A percentile compares a stretch with the other conserved stretches of the same genome.
These are phyloP conservation scores for Cryomyces minteri DNA, from an alignment of 495 filamentous ascomycete species.

Conservation along the genomic window DNA sequence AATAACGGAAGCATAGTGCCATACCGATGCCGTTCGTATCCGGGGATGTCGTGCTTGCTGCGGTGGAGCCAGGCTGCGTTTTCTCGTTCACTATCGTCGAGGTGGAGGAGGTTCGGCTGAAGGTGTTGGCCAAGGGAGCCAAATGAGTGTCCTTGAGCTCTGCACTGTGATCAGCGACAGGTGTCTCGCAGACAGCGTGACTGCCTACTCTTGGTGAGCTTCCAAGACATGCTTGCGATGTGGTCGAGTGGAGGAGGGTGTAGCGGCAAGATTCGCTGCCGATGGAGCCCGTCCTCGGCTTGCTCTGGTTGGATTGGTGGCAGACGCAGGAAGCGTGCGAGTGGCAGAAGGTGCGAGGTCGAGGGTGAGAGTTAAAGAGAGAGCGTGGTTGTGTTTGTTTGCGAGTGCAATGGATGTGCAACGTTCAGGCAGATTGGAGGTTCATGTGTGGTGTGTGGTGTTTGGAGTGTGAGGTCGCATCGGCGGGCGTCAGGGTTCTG, in stretches of 20 bases:
- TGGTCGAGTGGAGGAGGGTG: background rate
- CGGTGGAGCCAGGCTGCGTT: conserved; percentile 34
- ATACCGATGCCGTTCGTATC: conserved; percentile 59
- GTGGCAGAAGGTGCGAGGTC: too few relatives aligned
- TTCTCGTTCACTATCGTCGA: conserved; percentile 65
- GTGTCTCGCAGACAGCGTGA: background rate
- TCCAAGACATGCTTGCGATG: conserved; percentile 63
- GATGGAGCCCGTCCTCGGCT: too few relatives aligned
- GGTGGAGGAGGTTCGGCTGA: conserved; percentile 81
- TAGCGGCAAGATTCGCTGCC: too few relatives aligned
- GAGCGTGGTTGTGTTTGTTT: too few relatives aligned
- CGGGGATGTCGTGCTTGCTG: conserved; percentile 29
- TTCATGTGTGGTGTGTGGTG: too few relatives aligned
- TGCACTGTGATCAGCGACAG: conserved; percentile 17
- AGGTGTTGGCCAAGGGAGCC: conserved; percentile 65
- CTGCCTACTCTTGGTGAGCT: conserved; percentile 72
- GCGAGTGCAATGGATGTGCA: too few relatives aligned
- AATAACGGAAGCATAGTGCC: conserved; percentile 9
- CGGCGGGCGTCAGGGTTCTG: too few relatives aligned
- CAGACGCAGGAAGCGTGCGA: too few relatives aligned
- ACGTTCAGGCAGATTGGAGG: too few relatives aligned
- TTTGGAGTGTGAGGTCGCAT: too few relatives aligned
- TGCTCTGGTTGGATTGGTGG: too few relatives aligned
- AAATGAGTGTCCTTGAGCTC: conserved; percentile 97
- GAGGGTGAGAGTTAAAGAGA: too few relatives aligned